Evolutionary conservation across 2,329 filamentous ascomycete genomes (phyloP), one percentile per base, ranked within the genome.

Genomic region (Xylariaceae sp.): DNA sequence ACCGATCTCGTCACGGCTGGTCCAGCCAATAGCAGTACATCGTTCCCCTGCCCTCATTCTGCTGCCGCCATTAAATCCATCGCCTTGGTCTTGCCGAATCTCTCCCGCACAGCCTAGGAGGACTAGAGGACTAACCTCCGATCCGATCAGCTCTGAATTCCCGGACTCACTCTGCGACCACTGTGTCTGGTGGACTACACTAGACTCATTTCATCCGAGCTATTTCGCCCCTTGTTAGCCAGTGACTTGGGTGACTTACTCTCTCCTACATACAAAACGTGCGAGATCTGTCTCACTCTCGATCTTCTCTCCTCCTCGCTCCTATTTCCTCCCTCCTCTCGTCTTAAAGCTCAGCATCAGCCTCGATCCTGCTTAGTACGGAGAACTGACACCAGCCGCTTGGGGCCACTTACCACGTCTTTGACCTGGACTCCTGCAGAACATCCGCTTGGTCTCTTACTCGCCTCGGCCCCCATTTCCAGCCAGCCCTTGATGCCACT

Each of bases 1-100:
- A 61, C 58, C 44, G 64, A 59, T 30, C 53, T 47, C 58, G 59
- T 63, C 57, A 60, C 60, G 58, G 61, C 51, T 58, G 59, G 55
- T 34, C 59, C 17, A 53, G 54, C 67, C 67, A 70, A 70, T 68
- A 57, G 54, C 53, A 53, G 57, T 59, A 44, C 55, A 50, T 49
- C 59, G 13, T 54, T 48, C 42, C 49, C 47, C 34, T 34, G 53
- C 37, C 11, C 34, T 39, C 11, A 18, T 51, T 53, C 35, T 54
- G 23, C 23, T 30, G 23, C 23, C 23, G 23, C 23, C 23, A 30
- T 30, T 30, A 47, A 39, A 51, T 53, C 60, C 57, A 37, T 50
- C 48, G 51, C 49, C 15, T 34, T n/a, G 49, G 48, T 11, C 53
- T 7, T 9, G 44, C 23, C 17, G 11, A 50, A 51, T 51, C 58